phyloP scores from a whole-genome alignment of 805 yeast species.

The Candida chauliodis region DNA sequence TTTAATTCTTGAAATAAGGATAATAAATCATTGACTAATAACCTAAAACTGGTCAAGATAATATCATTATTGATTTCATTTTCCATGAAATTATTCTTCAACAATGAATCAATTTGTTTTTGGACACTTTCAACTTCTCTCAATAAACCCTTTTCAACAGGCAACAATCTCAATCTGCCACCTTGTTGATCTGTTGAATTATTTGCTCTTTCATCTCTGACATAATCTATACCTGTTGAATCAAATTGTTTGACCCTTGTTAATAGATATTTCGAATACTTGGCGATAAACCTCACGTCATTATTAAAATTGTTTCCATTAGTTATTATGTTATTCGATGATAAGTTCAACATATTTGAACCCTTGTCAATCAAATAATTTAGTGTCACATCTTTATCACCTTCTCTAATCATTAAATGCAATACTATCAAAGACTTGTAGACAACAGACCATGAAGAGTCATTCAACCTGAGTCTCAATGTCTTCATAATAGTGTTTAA shows the following conservation, averaged over 20 bases:
- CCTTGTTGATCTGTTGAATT: slow-evolving; percentile 48
- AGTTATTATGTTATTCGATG: slow-evolving; percentile 32
- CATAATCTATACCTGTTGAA: slow-evolving; percentile 68
- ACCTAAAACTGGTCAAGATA: slow-evolving; percentile 75
- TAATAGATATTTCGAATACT: slow-evolving; percentile 70
- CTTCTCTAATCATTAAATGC: slow-evolving; percentile 92
- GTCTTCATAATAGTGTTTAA: slow-evolving; percentile 68
- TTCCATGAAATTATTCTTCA: slow-evolving; percentile 73
- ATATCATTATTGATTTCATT: slow-evolving; percentile 82
- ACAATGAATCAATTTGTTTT: slow-evolving; percentile 69
- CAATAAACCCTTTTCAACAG: slow-evolving; percentile 75
- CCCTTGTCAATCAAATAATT: slow-evolving; percentile 48
- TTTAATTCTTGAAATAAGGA: slow-evolving; percentile 85
- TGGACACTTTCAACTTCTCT: slow-evolving; percentile 85
- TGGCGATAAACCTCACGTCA: slow-evolving; percentile 55
- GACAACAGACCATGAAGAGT: slow-evolving; percentile 87
- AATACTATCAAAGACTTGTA: slow-evolving; percentile 80
- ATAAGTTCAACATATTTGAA: slow-evolving; percentile 48
- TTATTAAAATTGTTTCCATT: slow-evolving; percentile 22
- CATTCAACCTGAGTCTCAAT: slow-evolving; percentile 59
- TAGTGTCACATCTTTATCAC: slow-evolving; percentile 73
- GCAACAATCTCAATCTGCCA: slow-evolving; percentile 59
- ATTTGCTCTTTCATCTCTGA: slow-evolving; percentile 59
- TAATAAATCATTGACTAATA: slow-evolving; percentile 85
- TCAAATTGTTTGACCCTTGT: slow-evolving; percentile 67